Percentiles rank a stretch among this genome's conserved stretches.
Evolutionary conservation across 1,284 basidiomycete species (phyloP).

Genomic region (Ganoderma resinaceum): DNA sequence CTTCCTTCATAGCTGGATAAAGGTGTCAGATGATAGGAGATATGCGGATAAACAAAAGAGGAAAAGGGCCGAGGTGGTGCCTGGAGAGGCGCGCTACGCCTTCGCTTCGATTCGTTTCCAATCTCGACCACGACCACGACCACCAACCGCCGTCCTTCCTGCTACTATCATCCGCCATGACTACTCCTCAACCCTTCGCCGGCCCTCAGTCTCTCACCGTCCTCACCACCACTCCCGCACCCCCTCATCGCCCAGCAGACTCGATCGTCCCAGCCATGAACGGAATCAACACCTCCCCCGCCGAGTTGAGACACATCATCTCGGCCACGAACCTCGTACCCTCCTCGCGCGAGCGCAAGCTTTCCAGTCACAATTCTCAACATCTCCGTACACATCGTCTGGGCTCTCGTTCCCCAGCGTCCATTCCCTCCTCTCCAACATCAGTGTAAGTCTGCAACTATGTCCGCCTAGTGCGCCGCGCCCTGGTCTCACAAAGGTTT

Average conservation of each 20-base stretch:
- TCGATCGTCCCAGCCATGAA: slow-evolving; percentile 17
- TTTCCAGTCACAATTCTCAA: slow-evolving; percentile 50
- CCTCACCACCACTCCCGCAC: slow-evolving; percentile 19
- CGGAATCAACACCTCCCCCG: slow-evolving; percentile 37
- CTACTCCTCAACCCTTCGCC: slow-evolving; percentile 28
- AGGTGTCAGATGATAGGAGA: neutral
- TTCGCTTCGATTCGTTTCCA: slow-evolving; percentile 18
- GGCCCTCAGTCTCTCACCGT: slow-evolving; percentile 17
- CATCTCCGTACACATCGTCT: slow-evolving; percentile 54
- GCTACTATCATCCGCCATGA: slow-evolving; percentile 29
- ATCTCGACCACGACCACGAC: slow-evolving; percentile 29
- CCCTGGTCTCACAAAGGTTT: slow-evolving; percentile 14
- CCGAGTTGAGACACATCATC: slow-evolving; percentile 52
- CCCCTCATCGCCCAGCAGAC: slow-evolving; percentile 20
- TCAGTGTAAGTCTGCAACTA: slow-evolving; percentile 63
- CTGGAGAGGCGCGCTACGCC: slow-evolving; percentile 15
- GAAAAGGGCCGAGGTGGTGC: slow-evolving; percentile 11
- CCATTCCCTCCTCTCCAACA: slow-evolving; percentile 79
- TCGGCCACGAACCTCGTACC: slow-evolving; percentile 50
- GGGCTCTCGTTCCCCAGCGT: slow-evolving; percentile 68
- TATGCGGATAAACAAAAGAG: slow-evolving; percentile 8
- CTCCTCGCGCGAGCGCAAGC: slow-evolving; percentile 46
- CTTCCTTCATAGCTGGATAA: neutral
- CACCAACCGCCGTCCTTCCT: slow-evolving; percentile 17
- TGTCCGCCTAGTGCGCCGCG: slow-evolving; percentile 1